Evolutionary conservation across 805 yeast species (phyloP), one percentile per base, ranked within the genome.

Genomic region (Lipomyces spencermartinsiae): DNA sequence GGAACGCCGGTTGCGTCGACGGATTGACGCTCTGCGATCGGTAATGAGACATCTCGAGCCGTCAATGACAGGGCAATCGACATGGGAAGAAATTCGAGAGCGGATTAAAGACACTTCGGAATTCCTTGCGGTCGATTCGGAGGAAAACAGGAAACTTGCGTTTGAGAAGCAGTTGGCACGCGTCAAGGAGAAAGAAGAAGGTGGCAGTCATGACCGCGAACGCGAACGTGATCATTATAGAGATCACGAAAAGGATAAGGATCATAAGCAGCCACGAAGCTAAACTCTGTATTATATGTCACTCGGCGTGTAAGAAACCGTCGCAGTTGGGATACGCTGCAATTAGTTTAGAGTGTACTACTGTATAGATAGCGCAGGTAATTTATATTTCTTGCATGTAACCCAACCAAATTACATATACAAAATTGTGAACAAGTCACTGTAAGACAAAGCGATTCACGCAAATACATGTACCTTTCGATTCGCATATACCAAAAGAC

Each of bases 21-120:
- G 70, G 8, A 75, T 77, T 59, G 80, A 78, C 39, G 76, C 74
- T 39, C 70, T 78, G 29, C 66, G 79, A 31, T 73, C 74, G 46
- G 73, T 67, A 3, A 67, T 78, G 60, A 73, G 75, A 63, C 73
- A 74, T 43, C 69, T 78, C 31, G 77, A 75, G 57, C 80, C 80
- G 6, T 74, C 71, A 2, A 70, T 78, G 33, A 58, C 73, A 2
- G 66, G 73, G n/a, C 76, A 74, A 0, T 75, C 78, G 7, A 74
- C 75, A 1, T 84, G 84, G 83, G 83, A 78, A 8, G 77, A 73
- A 4, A 76, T 81, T 2, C 73, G 74, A 62, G 73, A 74, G 9
- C 72, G 76, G 16, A 59, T 84, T 10, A 71, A 75, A 59, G 64
- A 73, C 4, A 66, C 77, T 1, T 72, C 73, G 1, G 85, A 82